Evolutionary conservation across 2,329 filamentous ascomycete species (phyloP).

Genomic region (Colletotrichum liaoningense): DNA sequence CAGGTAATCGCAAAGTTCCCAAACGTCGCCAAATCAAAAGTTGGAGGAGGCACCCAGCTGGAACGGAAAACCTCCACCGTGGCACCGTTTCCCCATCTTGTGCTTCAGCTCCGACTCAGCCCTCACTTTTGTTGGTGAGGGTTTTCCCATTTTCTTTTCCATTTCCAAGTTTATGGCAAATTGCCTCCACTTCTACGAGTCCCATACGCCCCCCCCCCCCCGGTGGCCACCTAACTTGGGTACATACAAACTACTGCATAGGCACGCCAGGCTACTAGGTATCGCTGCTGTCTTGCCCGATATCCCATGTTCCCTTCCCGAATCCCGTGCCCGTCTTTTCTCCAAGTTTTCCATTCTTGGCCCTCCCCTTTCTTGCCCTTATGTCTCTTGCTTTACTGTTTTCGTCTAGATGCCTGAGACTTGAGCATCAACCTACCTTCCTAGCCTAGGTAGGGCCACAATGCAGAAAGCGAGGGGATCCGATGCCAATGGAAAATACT

Average conservation of each 20-base stretch:
- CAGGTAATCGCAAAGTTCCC: too few relatives aligned
- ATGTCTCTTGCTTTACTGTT: background rate
- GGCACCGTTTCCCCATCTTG: background rate
- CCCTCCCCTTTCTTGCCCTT: background rate
- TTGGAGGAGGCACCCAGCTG: background rate
- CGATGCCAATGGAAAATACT: background rate
- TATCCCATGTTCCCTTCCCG: background rate
- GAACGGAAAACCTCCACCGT: background rate
- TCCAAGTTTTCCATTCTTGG: constrained; percentile 6
- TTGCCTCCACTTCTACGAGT: background rate
- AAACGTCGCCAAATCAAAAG: too few relatives aligned
- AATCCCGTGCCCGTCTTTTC: background rate
- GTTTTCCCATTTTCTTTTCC: background rate
- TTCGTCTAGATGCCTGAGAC: background rate
- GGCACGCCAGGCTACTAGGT: too few relatives aligned
- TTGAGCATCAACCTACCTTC: background rate
- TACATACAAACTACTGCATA: too few relatives aligned
- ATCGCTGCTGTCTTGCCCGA: background rate
- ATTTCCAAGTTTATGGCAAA: background rate
- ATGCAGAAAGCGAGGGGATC: constrained; percentile 3
- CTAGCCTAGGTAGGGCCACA: background rate
- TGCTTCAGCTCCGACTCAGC: background rate
- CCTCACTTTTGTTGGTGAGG: background rate
- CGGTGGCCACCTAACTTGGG: background rate
- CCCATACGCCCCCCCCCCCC: too few relatives aligned